Conservation (phyloP, 768 basidiomycete species). For the Leccinum incarnatum region DNA sequence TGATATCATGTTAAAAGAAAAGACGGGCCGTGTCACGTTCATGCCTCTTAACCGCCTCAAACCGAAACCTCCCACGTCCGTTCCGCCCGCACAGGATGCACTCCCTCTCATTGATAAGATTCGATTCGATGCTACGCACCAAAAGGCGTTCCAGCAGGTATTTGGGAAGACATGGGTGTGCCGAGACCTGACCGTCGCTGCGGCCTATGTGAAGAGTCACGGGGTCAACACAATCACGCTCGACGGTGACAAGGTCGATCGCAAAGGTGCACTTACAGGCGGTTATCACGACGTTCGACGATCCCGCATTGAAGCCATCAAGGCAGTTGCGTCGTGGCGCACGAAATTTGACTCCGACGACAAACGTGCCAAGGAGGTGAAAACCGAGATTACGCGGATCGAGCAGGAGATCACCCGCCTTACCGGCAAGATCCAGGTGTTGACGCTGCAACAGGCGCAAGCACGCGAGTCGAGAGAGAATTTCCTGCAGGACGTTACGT, state of each 20-base stretch:
- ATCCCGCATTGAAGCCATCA: conserved; percentile 87
- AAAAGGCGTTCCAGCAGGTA: conserved; percentile 92
- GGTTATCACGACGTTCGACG: conserved; percentile 92
- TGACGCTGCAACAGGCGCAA: conserved; percentile 67
- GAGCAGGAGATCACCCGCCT: conserved; percentile 86
- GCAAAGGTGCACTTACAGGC: conserved; percentile 93
- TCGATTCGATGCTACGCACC: conserved; percentile 63
- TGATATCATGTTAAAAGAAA: conserved; percentile 90
- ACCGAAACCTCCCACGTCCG: conserved; percentile 56
- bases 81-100: conserved; percentile 69
- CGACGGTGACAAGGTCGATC: conserved; percentile 96
- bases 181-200: conserved; percentile 86
- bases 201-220: conserved; percentile 92
- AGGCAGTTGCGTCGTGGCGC: conserved; percentile 72
- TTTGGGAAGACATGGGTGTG: conserved; percentile 98
- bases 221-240: conserved; percentile 96
- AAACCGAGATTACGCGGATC: conserved; percentile 58
- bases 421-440: conserved; percentile 69
- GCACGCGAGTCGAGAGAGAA: conserved; percentile 66
- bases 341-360: conserved; percentile 66
- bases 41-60: conserved; percentile 96
- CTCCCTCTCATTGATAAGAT: conserved; percentile 84
- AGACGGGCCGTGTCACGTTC: conserved; percentile 93
- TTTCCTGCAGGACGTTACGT: conserved; percentile 57
- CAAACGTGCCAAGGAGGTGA: conserved; percentile 68